Conservation (phyloP, 805 yeast genomes). For the Wickerhamomyces strasburgensis region DNA sequence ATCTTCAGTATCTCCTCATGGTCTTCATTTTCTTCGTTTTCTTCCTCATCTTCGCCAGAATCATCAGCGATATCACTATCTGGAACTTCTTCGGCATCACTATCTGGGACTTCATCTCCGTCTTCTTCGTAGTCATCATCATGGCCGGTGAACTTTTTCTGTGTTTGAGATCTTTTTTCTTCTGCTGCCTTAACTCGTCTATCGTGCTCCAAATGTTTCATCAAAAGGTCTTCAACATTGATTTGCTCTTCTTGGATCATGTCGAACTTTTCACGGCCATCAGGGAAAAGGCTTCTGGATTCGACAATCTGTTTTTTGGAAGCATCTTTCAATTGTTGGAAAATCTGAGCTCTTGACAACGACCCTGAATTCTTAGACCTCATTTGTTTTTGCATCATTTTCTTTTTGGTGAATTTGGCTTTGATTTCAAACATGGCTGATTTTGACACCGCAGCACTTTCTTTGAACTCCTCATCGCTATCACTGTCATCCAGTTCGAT, state of each 20-base stretch:
- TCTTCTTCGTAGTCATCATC: constrained; percentile 11
- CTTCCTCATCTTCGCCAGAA: constrained; percentile 13
- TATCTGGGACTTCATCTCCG: constrained; percentile 18
- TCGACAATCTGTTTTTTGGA: constrained; percentile 45
- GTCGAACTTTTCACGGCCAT: constrained; percentile 33
- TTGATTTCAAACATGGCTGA: constrained; percentile 31
- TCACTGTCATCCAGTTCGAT: constrained; percentile 20
- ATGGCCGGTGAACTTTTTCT: constrained; percentile 8
- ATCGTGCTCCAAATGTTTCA: constrained; percentile 20
- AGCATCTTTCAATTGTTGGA: constrained; percentile 35
- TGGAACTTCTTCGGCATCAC: constrained; percentile 20
- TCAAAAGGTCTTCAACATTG: constrained; percentile 21
- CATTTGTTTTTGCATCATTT: constrained; percentile 7
- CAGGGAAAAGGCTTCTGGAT: constrained; percentile 41
- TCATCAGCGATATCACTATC: constrained; percentile 16
- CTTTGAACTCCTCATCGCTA: constrained; percentile 20
- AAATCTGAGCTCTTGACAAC: constrained; percentile 28
- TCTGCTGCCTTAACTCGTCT: constrained; percentile 30
- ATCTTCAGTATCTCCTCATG: neutral
- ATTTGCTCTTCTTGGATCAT: constrained; percentile 19
- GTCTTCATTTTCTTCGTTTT: constrained; percentile 7
- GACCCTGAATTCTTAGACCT: constrained; percentile 8
- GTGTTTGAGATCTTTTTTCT: constrained; percentile 23
- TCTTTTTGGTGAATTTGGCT: constrained; percentile 29
- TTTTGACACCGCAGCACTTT: constrained; percentile 25